Conservation (phyloP, 148 eudicot genomes). For the Vaccinium corymbosum region DNA sequence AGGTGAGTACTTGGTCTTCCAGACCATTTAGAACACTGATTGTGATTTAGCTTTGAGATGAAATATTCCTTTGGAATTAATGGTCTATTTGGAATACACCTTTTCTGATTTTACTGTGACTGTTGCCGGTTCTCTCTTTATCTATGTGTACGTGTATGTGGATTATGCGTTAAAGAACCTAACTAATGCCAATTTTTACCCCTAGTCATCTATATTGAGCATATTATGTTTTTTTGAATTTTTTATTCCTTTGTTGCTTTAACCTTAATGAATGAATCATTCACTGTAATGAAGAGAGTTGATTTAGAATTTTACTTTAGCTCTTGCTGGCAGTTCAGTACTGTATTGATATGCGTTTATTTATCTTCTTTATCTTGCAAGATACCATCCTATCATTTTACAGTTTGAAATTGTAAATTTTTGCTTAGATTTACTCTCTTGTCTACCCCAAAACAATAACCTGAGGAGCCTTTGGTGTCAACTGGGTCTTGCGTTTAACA, state of each 20-base stretch:
- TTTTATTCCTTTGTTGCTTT: not conserved
- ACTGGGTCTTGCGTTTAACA: not conserved
- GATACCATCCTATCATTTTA: not conserved
- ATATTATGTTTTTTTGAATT: not conserved
- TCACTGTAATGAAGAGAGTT: not conserved
- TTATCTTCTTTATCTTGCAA: not conserved
- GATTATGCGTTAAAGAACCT: not conserved
- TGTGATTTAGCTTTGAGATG: not conserved
- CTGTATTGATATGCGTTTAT: not conserved
- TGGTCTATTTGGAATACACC: not conserved
- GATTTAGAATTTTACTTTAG: slow-evolving; percentile 3
- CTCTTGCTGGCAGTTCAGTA: not conserved
- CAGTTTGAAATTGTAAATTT: not conserved
- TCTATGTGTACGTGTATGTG: not conserved
- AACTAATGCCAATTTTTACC: not conserved
- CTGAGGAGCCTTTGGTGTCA: not conserved
- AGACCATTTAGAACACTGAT: too few relatives aligned
- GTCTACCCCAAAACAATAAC: not conserved
- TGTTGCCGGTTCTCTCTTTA: not conserved
- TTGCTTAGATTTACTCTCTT: not conserved
- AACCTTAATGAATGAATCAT: not conserved
- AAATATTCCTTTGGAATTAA: not conserved
- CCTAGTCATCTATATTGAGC: not conserved
- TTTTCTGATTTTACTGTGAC: not conserved
- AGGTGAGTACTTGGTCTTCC: too few relatives aligned